phyloP scores from a whole-genome alignment of 2,329 filamentous ascomycete species.

The Hymenoscyphus occultus region DNA sequence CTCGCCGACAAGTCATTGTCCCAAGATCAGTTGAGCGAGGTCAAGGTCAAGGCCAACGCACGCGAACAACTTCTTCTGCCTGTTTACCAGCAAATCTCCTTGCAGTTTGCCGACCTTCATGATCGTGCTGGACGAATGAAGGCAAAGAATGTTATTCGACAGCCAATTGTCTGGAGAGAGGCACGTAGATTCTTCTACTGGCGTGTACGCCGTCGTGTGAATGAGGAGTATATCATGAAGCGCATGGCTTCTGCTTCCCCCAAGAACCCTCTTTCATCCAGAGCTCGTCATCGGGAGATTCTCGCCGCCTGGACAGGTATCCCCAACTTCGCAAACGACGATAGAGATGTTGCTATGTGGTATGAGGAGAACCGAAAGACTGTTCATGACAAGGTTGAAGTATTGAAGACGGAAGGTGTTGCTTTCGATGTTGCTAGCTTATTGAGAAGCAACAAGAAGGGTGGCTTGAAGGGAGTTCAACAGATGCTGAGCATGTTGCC shows the following conservation, averaged over 20 bases:
- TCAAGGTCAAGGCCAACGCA: conserved; percentile 80
- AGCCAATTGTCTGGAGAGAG: conserved; percentile 79
- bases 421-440: conserved; percentile 68
- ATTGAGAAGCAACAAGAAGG: conserved; percentile 62
- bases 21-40: conserved; percentile 69
- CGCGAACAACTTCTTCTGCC: conserved; percentile 88
- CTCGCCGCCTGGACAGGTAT: conserved; percentile 83
- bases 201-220: conserved; percentile 93
- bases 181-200: conserved; percentile 99
- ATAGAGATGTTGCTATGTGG: conserved; percentile 85
- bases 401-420: conserved; percentile 72
- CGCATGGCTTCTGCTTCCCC: conserved; percentile 61
- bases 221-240: conserved; percentile 95
- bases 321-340: conserved; percentile 71
- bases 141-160: conserved; percentile 91
- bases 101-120: conserved; percentile 96
- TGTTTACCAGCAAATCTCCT: conserved; percentile 90
- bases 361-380: conserved; percentile 91
- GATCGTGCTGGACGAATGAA: conserved; percentile 97
- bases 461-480: conserved; percentile 79
- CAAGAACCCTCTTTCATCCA: conserved; percentile 47
- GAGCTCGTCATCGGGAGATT: conserved; percentile 67
- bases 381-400: conserved; percentile 80
- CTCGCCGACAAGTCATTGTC: conserved; percentile 61
- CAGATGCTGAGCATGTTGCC: conserved; percentile 84